Base-by-base conservation (phyloP, 805 yeast genomes). In the Maudiozyma pseudohumilis region DNA sequence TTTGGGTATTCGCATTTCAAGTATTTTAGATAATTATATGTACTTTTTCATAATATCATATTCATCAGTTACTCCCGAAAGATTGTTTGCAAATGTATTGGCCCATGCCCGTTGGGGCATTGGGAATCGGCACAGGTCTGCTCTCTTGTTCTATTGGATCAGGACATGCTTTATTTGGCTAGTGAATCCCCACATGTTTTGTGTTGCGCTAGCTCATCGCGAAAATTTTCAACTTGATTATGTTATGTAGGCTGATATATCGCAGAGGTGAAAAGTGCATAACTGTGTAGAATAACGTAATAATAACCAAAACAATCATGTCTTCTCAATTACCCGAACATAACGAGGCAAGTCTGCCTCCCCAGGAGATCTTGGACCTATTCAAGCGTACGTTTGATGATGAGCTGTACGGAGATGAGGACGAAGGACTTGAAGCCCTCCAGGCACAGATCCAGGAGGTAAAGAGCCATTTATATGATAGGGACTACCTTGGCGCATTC, bases 401-500 rank as follows among this genome's bases (percentile, higher is more conserved):
- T 11, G 60, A 56, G 35, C 37, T 58, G 19, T 58, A 56, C 31
- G 34, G 37, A 3, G 21, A 36, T 13, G 44, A 39, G 11, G 41
- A 39, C 10, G 48, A 38, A 3, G 34, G 35, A 27, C 24, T 44
- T 20, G 53, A 47, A 18, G 36, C 29, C 16, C 34, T 57, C 11
- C 37, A 37, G n/a, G 29, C 36, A 5, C 37, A 49, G 35, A 71
- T 86, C 19, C 95, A 87, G 53, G 44, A 49, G 1, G 94, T 86
- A 18, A 86, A 86, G 50, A 68, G 76, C 1, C 73, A 75, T 40
- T 63, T 86, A 15, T 86, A 64, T 55, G 72, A 83, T 36, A 62
- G 95, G 47, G 77, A 85, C 42, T 86, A 84, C 53, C 40, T 68
- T 4, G 61, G 64, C 9, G 95, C 95, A 1, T 86, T 87, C 55